phyloP scores from a whole-genome alignment of 2,329 filamentous ascomycete species.

The Pseudopyricularia javanii region DNA sequence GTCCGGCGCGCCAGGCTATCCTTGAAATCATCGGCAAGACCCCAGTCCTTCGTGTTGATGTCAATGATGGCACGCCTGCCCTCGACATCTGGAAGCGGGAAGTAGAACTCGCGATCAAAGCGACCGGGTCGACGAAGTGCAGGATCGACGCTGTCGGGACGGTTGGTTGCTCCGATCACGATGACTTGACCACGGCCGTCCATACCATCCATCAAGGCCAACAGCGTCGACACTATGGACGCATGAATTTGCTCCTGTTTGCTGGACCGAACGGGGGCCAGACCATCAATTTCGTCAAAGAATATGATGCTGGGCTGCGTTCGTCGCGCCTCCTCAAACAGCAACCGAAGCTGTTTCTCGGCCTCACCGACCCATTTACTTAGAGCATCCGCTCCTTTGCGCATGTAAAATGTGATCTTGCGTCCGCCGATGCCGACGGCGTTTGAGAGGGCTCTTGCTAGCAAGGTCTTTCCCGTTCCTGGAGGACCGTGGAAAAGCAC shows the following conservation, averaged over 20 bases:
- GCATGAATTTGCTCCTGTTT: slow-evolving; percentile 99
- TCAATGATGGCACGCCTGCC: slow-evolving; percentile 79
- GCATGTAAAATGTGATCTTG: slow-evolving; percentile 99
- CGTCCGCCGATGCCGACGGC: slow-evolving; percentile 78
- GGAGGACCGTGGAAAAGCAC: slow-evolving; percentile 95
- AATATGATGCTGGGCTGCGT: slow-evolving; percentile 99
- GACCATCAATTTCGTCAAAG: slow-evolving; percentile 96
- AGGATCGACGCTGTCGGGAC: slow-evolving; percentile 91
- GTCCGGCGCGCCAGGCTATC: slow-evolving; percentile 73
- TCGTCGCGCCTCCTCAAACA: slow-evolving; percentile 92
- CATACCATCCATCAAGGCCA: slow-evolving; percentile 96
- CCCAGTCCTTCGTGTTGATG: slow-evolving; percentile 93
- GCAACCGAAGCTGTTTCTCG: slow-evolving; percentile 80
- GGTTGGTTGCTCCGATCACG: slow-evolving; percentile 96
- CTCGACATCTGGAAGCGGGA: slow-evolving; percentile 73
- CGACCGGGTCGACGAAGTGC: slow-evolving; percentile 87
- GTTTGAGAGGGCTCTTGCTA: slow-evolving; percentile 84
- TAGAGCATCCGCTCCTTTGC: slow-evolving; percentile 91
- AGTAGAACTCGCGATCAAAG: slow-evolving; percentile 97
- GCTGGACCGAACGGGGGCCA: slow-evolving; percentile 90
- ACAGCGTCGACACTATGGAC: slow-evolving; percentile 88
- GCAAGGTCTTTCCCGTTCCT: slow-evolving; percentile 93
- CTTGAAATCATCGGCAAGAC: slow-evolving; percentile 69
- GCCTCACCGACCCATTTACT: slow-evolving; percentile 99
- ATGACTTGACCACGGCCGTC: slow-evolving; percentile 97